phyloP scores from a whole-genome alignment of 2,329 filamentous ascomycete genomes.

The Chrysoporthe cubensis region DNA sequence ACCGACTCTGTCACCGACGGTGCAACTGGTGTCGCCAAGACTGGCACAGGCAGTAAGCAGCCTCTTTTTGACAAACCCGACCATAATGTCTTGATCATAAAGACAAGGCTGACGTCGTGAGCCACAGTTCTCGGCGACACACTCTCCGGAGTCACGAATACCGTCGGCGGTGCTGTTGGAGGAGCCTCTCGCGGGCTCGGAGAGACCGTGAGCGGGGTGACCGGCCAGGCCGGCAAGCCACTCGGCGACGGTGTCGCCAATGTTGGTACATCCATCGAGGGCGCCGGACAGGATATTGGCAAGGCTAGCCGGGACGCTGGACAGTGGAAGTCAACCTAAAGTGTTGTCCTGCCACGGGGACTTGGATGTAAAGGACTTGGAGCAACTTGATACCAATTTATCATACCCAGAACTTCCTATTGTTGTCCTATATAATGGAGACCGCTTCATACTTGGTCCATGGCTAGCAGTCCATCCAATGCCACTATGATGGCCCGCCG shows the following conservation, averaged over 20 bases:
- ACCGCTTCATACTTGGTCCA: too few species aligned
- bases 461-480: too few species aligned
- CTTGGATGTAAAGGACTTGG: too few species aligned
- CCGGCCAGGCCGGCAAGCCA: slow-evolving; percentile 24
- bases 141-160: slow-evolving; percentile 24
- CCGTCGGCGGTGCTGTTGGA: slow-evolving; percentile 25
- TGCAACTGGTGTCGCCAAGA: slow-evolving; percentile 25
- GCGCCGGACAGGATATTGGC: slow-evolving; percentile 22
- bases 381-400: too few species aligned
- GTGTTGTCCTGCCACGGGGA: background rate
- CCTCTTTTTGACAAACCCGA: too few species aligned
- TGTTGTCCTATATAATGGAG: too few species aligned
- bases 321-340: slow-evolving; percentile 28
- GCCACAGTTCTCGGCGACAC: slow-evolving; percentile 22
- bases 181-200: slow-evolving; percentile 24
- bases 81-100: background rate
- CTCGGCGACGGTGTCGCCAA: slow-evolving; percentile 26
- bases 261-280: slow-evolving; percentile 24
- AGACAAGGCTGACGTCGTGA: background rate
- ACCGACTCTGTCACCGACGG: slow-evolving; percentile 22
- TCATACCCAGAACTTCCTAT: too few species aligned
- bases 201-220: slow-evolving; percentile 24
- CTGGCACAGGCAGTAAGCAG: slow-evolving; percentile 25
- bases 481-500: too few species aligned
- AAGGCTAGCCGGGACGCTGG: slow-evolving; percentile 24